Percentiles rank a stretch among this genome's conserved stretches.
These are phyloP conservation scores for Phytopythium sindhum DNA, from an alignment of 352 stramenopile genomes.

Conservation along the genomic window DNA sequence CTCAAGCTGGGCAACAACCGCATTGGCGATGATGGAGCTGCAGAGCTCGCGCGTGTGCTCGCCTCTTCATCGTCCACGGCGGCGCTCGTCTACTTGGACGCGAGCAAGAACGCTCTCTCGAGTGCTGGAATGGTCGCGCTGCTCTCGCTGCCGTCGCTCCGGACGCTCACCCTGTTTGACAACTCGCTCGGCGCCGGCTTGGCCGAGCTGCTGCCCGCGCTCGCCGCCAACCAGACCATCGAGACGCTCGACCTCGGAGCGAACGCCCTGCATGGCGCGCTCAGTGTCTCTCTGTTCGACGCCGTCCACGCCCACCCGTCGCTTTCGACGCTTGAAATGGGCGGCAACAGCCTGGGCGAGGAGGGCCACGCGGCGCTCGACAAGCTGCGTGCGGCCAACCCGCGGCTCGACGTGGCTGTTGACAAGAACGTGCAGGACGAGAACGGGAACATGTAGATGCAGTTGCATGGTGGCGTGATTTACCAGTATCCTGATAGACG, in stretches of 20 bases:
- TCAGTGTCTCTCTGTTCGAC: conserved; percentile 62
- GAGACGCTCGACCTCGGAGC: conserved; percentile 64
- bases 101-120: conserved; percentile 69
- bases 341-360: conserved; percentile 76
- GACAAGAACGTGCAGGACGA: conserved; percentile 80
- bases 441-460: conserved; percentile 43
- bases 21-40: conserved; percentile 45
- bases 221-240: conserved; percentile 52
- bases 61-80: conserved; percentile 19
- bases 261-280: conserved; percentile 60
- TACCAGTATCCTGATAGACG: background rate
- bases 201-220: conserved; percentile 37
- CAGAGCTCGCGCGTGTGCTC: conserved; percentile 31
- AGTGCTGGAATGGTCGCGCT: conserved; percentile 40
- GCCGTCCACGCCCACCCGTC: conserved; percentile 56
- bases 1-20: conserved; percentile 64
- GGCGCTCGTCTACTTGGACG: conserved; percentile 53
- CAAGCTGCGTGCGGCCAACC: conserved; percentile 51
- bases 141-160: conserved; percentile 38
- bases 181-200: conserved; percentile 62
- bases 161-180: conserved; percentile 73
- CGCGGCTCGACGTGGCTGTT: conserved; percentile 60
- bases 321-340: conserved; percentile 82
- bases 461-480: background rate
- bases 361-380: conserved; percentile 63